These are phyloP conservation scores for Penicillium parvum DNA, from an alignment of 495 filamentous ascomycete genomes.

Conservation along the genomic window DNA sequence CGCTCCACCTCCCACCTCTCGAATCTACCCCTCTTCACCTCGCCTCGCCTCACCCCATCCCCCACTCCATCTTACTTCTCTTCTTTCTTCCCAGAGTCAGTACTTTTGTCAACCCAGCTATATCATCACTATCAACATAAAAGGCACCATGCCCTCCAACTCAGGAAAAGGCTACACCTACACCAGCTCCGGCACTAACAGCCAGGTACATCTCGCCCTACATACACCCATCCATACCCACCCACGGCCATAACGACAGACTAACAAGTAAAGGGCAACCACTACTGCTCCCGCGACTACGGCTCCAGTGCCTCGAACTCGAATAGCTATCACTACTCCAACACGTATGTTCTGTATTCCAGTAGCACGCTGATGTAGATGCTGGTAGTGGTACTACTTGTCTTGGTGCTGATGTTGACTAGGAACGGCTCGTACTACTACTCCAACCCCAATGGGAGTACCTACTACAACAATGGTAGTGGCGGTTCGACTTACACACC, in stretches of 20 bases:
- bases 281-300: slow-evolving; percentile 49
- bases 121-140: not conserved
- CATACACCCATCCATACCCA: not conserved
- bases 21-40: too few relatives aligned
- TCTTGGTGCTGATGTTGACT: too few relatives aligned
- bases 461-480: slow-evolving; percentile 41
- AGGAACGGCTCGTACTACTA: slow-evolving; percentile 52
- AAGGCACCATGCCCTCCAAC: slow-evolving; percentile 23
- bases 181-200: slow-evolving; percentile 45
- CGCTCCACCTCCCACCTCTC: too few relatives aligned
- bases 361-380: not conserved
- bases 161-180: slow-evolving; percentile 32
- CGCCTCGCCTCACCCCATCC: too few relatives aligned
- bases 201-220: slow-evolving; percentile 29
- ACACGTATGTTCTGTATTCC: slow-evolving; percentile 26
- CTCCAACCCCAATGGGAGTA: slow-evolving; percentile 47
- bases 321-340: slow-evolving; percentile 50
- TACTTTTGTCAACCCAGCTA: too few relatives aligned
- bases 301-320: slow-evolving; percentile 36
- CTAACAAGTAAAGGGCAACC: slow-evolving; percentile 39
- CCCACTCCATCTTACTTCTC: too few relatives aligned
- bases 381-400: not conserved
- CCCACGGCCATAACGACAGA: too few relatives aligned
- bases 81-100: too few relatives aligned
- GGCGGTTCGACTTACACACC: slow-evolving; percentile 11